These are phyloP conservation scores for Boletus sp. DNA, from an alignment of 1,284 basidiomycete species.

Conservation along the genomic window DNA sequence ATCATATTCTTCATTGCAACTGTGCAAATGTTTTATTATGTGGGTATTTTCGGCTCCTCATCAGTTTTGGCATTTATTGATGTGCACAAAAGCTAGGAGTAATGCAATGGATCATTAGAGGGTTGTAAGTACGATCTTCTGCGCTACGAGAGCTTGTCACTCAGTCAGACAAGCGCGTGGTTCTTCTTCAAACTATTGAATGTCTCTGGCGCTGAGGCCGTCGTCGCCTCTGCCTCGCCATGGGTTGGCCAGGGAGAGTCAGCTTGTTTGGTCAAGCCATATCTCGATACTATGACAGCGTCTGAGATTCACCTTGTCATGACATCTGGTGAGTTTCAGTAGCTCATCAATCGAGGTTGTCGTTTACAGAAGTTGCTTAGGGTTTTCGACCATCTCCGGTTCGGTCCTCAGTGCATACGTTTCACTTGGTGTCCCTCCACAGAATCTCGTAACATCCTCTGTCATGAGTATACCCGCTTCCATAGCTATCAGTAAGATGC, in stretches of 20 bases:
- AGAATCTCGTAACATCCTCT: conserved; percentile 84
- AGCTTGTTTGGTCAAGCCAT: conserved; percentile 81
- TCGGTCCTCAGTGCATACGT: conserved; percentile 87
- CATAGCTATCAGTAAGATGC: conserved; percentile 86
- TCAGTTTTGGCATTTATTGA: conserved; percentile 1
- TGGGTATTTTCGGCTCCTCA: conserved; percentile 20
- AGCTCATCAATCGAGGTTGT: background rate
- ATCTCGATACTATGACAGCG: conserved; percentile 84
- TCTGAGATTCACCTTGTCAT: conserved; percentile 87
- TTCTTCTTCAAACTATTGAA: conserved; percentile 89
- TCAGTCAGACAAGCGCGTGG: conserved; percentile 60
- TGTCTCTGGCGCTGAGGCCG: conserved; percentile 85
- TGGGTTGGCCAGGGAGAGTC: conserved; percentile 90
- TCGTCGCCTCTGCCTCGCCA: conserved; percentile 87
- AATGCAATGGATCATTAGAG: conserved; percentile 85
- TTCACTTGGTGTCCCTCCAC: conserved; percentile 73
- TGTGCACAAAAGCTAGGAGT: conserved; percentile 51
- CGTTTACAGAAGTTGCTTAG: conserved; percentile 27
- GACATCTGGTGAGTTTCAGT: conserved; percentile 65
- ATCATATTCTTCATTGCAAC: conserved; percentile 89
- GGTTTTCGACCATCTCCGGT: conserved; percentile 87
- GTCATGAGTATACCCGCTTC: conserved; percentile 95
- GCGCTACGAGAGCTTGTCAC: background rate
- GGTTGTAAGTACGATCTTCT: conserved; percentile 51
- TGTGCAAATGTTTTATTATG: conserved; percentile 82